Base-by-base conservation (phyloP, 768 basidiomycete genomes). In the Boletus rubroflammeus region DNA sequence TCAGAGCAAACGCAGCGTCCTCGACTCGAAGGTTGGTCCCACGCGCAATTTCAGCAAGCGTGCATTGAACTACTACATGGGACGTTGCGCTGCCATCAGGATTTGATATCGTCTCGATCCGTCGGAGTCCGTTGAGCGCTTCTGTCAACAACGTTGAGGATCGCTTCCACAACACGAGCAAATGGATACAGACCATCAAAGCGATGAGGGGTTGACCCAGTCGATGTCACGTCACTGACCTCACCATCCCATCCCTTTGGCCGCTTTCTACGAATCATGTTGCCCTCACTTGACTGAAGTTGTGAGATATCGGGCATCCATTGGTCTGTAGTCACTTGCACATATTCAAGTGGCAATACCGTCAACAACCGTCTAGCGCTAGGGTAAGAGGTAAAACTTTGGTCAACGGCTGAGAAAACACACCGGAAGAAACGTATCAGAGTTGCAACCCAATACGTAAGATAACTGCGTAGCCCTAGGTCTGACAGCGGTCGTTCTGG, bases 401-500 rank as follows among this genome's bases (percentile, higher is more conserved):
- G 29, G 1, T 7, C 14, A 3, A 6, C 2, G 3, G 9, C 11
- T 2, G 2, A 19, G 21, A 45, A n/a, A 19, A 65, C 74, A 34
- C 60, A 88, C 86, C 86, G 77, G 69, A 94, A 82, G 77, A 91
- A 93, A 38, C 92, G 83, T n/a, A 94, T 71, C 54, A 95, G 76
- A 0, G 85, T 86, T 7, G 88, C 81, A 3, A 90, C 83, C 93
- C 93, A 95, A 67, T 86, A 93, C 8, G 90, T 81, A 31, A 92
- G 82, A 72, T 98, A 99, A 54, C 92, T 89, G 50, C 90, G 82
- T 11, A 95, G 77, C 7, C 97, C 97, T 15, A 98, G 83, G 58
- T 94, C 93, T 0, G 94, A 97, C 5, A 99, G 76, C 1, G 97
- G 97, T 9, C 96, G 83, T 73, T 99, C 97, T 0, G 97, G 97